Conservation (phyloP, 176 grass and related monocot genomes). For the Melocanna baccifera region DNA sequence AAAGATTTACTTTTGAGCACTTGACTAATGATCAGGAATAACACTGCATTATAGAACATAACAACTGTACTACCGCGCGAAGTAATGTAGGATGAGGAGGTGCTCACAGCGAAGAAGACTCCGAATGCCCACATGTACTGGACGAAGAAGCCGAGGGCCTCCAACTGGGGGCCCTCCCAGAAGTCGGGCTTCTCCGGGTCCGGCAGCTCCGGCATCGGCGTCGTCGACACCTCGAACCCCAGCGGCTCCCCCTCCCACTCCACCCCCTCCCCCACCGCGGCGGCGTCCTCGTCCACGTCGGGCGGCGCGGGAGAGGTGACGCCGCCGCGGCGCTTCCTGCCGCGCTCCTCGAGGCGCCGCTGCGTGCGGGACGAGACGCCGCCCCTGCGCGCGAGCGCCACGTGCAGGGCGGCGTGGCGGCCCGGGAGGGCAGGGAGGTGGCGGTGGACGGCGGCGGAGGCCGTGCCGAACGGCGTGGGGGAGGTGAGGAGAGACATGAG, state of each 20-base stretch:
- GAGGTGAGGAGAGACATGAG: slow-evolving; percentile 57
- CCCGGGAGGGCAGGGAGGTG: neutral
- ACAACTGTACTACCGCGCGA: neutral
- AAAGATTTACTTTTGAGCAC: neutral
- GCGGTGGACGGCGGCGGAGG: slow-evolving; percentile 26
- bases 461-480: slow-evolving; percentile 39
- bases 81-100: neutral
- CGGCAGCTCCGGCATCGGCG: slow-evolving; percentile 68
- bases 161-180: slow-evolving; percentile 70
- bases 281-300: slow-evolving; percentile 18
- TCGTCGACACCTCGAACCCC: slow-evolving; percentile 74
- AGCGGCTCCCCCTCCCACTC: slow-evolving; percentile 56
- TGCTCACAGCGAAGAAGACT: slow-evolving; percentile 72
- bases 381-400: slow-evolving; percentile 56
- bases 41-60: neutral
- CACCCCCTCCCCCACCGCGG: slow-evolving; percentile 6
- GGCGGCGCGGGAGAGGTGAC: slow-evolving; percentile 26
- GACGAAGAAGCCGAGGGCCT: slow-evolving; percentile 71
- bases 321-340: slow-evolving; percentile 58
- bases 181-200: slow-evolving; percentile 59
- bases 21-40: neutral
- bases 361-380: slow-evolving; percentile 84
- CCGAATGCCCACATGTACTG: slow-evolving; percentile 95
- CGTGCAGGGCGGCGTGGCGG: slow-evolving; percentile 38
- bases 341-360: slow-evolving; percentile 75